phyloP scores from a whole-genome alignment of 1,284 basidiomycete species.

The Puccinia polysora region DNA sequence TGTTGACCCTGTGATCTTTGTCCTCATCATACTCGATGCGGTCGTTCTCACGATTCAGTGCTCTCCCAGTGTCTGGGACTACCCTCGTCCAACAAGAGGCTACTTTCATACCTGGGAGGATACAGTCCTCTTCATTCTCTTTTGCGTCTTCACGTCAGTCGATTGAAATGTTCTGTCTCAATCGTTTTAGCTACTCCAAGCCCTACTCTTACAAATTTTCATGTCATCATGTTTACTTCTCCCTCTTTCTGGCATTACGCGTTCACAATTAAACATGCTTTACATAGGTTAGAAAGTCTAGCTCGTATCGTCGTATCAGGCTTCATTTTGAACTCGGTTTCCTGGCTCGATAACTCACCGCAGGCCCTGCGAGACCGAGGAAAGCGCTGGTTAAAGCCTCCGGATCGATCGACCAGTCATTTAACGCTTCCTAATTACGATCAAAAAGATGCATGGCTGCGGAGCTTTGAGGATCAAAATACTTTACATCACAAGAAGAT shows the following conservation, averaged over 20 bases:
- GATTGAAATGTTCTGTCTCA: constrained; percentile 25
- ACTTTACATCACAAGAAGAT: background rate
- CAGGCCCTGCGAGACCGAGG: background rate
- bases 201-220: background rate
- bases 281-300: constrained; percentile 69
- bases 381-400: background rate
- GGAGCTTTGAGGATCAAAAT: constrained; percentile 3
- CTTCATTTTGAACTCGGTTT: constrained; percentile 72
- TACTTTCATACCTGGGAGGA: constrained; percentile 89
- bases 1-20: constrained; percentile 72
- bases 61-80: constrained; percentile 57
- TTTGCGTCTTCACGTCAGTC: constrained; percentile 78
- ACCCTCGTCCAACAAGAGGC: constrained; percentile 57
- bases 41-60: constrained; percentile 78
- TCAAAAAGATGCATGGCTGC: constrained; percentile 12
- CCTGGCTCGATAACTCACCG: background rate
- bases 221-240: background rate
- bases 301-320: constrained; percentile 88
- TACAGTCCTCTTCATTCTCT: constrained; percentile 72
- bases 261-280: background rate
- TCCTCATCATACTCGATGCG: constrained; percentile 78
- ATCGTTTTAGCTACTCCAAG: constrained; percentile 15
- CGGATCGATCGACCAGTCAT: constrained; percentile 23
- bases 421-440: constrained; percentile 8
- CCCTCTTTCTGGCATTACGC: too few relatives aligned